Conservation (phyloP, 1,139 yeast genomes). For the Tardiomyces depauwii region DNA sequence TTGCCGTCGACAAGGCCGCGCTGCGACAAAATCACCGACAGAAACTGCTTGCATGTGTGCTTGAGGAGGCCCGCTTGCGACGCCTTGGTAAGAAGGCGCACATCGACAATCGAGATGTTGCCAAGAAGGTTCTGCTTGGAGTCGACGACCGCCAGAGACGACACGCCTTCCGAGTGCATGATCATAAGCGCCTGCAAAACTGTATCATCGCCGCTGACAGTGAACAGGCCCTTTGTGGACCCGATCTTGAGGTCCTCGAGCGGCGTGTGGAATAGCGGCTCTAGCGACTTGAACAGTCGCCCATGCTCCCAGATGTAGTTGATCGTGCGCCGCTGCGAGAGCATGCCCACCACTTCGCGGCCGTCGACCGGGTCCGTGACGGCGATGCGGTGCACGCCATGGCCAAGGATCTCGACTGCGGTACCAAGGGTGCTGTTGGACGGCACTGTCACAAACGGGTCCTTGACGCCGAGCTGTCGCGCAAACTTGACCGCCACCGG, state of each 20-base stretch:
- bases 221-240: constrained; percentile 49
- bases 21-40: constrained; percentile 72
- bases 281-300: constrained; percentile 70
- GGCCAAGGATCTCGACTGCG: constrained; percentile 77
- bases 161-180: constrained; percentile 77
- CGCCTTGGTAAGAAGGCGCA: constrained; percentile 72
- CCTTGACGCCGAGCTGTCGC: constrained; percentile 69
- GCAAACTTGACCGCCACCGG: constrained; percentile 71
- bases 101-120: constrained; percentile 90
- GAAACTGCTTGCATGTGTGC: constrained; percentile 76
- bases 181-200: constrained; percentile 76
- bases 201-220: constrained; percentile 75
- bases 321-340: constrained; percentile 80
- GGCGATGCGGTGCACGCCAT: constrained; percentile 89
- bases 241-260: constrained; percentile 62
- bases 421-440: constrained; percentile 57
- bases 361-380: constrained; percentile 44
- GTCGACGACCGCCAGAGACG: constrained; percentile 93
- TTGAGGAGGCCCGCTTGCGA: constrained; percentile 70
- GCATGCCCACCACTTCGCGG: constrained; percentile 42
- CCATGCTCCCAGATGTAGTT: constrained; percentile 88
- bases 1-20: constrained; percentile 91
- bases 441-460: constrained; percentile 68
- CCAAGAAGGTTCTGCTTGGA: constrained; percentile 65
- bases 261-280: constrained; percentile 56